These are phyloP conservation scores for Urochloa ruziziensis DNA, from an alignment of 176 grass and related monocot genomes.

Conservation along the genomic window DNA sequence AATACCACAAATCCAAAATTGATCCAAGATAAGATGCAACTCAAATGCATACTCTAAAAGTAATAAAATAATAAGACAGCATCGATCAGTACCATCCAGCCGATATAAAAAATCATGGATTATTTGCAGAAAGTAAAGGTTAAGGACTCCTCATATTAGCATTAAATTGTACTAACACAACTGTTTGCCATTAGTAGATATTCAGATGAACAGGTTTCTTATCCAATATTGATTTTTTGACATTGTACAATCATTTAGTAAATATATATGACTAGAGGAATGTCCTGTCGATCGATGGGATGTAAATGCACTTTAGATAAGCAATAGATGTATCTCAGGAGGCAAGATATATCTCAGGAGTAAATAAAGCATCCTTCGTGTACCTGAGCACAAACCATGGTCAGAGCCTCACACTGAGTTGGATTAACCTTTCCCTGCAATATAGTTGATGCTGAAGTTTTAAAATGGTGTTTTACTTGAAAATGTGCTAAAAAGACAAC, in stretches of 20 bases:
- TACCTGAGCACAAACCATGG: slow-evolving; percentile 99
- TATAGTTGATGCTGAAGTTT: slow-evolving; percentile 9
- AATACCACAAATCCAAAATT: slow-evolving; percentile 28
- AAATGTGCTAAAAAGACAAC: slow-evolving; percentile 23
- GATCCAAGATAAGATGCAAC: not conserved
- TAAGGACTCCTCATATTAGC: not conserved
- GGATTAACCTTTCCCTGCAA: slow-evolving; percentile 98
- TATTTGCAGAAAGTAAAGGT: not conserved
- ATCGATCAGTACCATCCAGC: not conserved
- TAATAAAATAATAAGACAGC: not conserved
- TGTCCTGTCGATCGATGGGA: not conserved
- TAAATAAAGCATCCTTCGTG: slow-evolving; percentile 13
- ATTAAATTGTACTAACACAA: not conserved
- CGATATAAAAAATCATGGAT: not conserved
- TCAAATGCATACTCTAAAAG: not conserved
- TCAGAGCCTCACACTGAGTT: slow-evolving; percentile 94
- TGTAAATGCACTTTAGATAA: not conserved
- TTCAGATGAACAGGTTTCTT: slow-evolving; percentile 11
- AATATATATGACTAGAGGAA: not conserved
- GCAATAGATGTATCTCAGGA: not conserved
- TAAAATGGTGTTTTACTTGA: not conserved
- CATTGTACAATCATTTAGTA: too few relatives aligned
- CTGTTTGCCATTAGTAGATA: not conserved
- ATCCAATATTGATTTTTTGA: not conserved
- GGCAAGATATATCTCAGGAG: not conserved